phyloP scores from a whole-genome alignment of 2,329 filamentous ascomycete species.

The Myrmaecium sp. region DNA sequence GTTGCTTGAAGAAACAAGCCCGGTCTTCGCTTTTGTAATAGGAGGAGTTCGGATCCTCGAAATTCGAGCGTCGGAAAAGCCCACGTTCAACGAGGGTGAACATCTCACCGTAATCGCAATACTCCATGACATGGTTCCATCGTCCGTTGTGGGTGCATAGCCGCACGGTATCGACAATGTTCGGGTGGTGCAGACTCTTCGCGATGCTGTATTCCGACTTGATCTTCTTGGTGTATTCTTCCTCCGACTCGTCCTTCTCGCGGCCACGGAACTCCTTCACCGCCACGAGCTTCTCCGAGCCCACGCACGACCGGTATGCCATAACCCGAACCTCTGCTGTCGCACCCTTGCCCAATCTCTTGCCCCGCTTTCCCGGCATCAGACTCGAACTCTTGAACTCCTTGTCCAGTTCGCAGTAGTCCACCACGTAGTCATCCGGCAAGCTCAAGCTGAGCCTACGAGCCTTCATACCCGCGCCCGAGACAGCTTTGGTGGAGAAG shows the following conservation, averaged over 20 bases:
- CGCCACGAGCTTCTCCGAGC: slow-evolving; percentile 49
- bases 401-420: slow-evolving; percentile 48
- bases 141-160: slow-evolving; percentile 56
- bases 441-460: slow-evolving; percentile 59
- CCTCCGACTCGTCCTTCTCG: slow-evolving; percentile 47
- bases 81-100: slow-evolving; percentile 52
- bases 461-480: slow-evolving; percentile 60
- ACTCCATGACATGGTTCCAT: slow-evolving; percentile 92
- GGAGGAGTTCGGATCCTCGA: slow-evolving; percentile 23
- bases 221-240: slow-evolving; percentile 75
- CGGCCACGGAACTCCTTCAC: slow-evolving; percentile 78
- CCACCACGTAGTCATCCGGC: slow-evolving; percentile 57
- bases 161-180: slow-evolving; percentile 66
- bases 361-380: slow-evolving; percentile 54
- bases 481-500: slow-evolving; percentile 36
- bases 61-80: slow-evolving; percentile 11
- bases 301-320: slow-evolving; percentile 44
- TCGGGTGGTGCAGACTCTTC: slow-evolving; percentile 70
- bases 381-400: slow-evolving; percentile 53
- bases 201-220: slow-evolving; percentile 82
- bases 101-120: slow-evolving; percentile 67
- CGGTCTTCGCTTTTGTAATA: slow-evolving; percentile 49
- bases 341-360: slow-evolving; percentile 64
- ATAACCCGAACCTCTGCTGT: slow-evolving; percentile 73
- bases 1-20: slow-evolving; percentile 76